Evolutionary conservation across 163 green algal species (phyloP).

Genomic region (Chlorella variabilis): DNA sequence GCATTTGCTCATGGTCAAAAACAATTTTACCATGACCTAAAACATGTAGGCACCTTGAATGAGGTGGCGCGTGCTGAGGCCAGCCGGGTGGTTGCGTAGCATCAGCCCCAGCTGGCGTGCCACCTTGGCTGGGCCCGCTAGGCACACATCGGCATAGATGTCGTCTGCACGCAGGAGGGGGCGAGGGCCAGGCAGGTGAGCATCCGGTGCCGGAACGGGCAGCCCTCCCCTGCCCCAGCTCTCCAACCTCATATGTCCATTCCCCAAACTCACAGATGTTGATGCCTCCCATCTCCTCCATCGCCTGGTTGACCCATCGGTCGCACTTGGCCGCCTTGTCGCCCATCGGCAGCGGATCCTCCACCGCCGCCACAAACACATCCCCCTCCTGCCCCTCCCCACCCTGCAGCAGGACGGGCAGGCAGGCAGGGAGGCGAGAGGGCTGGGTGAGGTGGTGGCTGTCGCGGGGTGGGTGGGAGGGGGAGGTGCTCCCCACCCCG

Average conservation of each 20-base stretch:
- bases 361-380: neutral
- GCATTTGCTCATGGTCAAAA: too few relatives aligned
- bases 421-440: neutral
- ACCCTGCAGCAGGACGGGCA: neutral
- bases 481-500: too few relatives aligned
- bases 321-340: constrained; percentile 38
- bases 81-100: constrained; percentile 31
- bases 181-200: neutral
- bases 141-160: constrained; percentile 71
- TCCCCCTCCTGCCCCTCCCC: neutral
- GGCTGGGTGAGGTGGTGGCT: neutral
- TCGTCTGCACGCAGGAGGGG: neutral
- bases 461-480: neutral
- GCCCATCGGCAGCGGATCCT: neutral
- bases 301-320: constrained; percentile 32
- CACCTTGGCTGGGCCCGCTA: neutral
- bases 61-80: neutral
- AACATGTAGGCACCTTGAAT: neutral
- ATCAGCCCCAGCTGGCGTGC: constrained; percentile 37
- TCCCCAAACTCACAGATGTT: constrained; percentile 62
- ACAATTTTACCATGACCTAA: too few relatives aligned
- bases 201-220: too few relatives aligned
- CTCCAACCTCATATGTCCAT: too few relatives aligned
- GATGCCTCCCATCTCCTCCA: constrained; percentile 48
- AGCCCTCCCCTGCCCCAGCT: too few relatives aligned